Base-by-base conservation (phyloP, 352 stramenopile species). In the Globisporangium viniferum region DNA sequence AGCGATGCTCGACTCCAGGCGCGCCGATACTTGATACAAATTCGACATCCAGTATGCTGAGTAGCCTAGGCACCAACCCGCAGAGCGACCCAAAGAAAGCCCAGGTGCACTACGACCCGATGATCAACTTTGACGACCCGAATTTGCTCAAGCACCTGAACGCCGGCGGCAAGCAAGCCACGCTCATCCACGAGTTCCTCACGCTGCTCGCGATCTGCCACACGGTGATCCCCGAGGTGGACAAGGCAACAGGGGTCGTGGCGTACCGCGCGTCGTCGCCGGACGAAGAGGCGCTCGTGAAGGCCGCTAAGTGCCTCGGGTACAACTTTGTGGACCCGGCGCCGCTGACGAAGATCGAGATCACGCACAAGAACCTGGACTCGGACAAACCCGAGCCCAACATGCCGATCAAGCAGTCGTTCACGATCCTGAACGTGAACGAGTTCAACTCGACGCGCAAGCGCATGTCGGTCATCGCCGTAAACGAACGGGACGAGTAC, bases 381-480 rank as follows among this genome's bases (percentile, higher is more conserved):
- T 35, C 33, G n/a, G 39, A 27, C 1, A n/a, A 67, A 35, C 29
- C 59, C 14, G 36, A 51, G 57, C 54, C 55, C 1, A 49, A 48
- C 14, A 44, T 62, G 27, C 58, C 68, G 5, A 70, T 62, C 7
- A 73, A 56, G 4, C 70, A 79, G 46, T 63, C 31, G 35, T 90
- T 82, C 63, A 85, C 74, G 33, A 81, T 93, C n/a, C 66, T 94
- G 27, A 90, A 93, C 69, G 79, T 94, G 29, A 90, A 89, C 64
- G 86, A 94, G 75, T 94, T 94, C 73, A 93, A 89, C 64, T 98
- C 91, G 51, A 85, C 97, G 29, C 80, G 98, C n/a, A 99, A 99
- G 74, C 82, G 98, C 59, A 99, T 99, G 97, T 99, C 94, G 14
- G 91, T 99, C 22, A 76, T 99, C 27, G 83, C 97, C 14, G 72